Evolutionary conservation across 352 stramenopile species (phyloP).

Genomic region (Phytophthora hybrid): DNA sequence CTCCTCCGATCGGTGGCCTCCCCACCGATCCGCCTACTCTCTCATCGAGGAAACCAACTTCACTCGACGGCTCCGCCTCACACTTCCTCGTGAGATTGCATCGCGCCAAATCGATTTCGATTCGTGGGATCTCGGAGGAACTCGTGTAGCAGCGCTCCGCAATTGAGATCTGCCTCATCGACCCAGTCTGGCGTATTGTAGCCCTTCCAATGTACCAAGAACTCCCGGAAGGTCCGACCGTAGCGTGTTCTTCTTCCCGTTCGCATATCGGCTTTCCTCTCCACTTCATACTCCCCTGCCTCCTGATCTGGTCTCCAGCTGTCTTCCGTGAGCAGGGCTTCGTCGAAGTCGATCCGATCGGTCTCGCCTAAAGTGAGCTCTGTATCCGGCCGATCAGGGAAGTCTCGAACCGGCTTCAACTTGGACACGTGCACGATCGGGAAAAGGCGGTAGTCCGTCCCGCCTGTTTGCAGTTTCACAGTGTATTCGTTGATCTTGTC

Average conservation of each 20-base stretch:
- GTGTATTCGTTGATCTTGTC: background rate
- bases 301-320: background rate
- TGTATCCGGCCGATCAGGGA: background rate
- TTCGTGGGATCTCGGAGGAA: too few species aligned
- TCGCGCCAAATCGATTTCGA: too few species aligned
- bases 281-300: background rate
- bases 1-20: too few species aligned
- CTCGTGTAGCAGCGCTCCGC: too few species aligned
- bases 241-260: background rate
- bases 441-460: background rate
- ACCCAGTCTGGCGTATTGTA: too few species aligned
- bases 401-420: background rate
- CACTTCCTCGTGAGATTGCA: too few species aligned
- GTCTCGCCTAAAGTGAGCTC: background rate
- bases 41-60: too few species aligned
- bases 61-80: too few species aligned
- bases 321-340: background rate
- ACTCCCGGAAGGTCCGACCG: background rate
- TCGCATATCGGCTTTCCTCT: background rate
- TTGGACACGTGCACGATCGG: background rate
- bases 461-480: background rate
- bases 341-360: slow-evolving; percentile 11
- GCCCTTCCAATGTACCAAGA: background rate
- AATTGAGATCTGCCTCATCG: too few species aligned
- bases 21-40: too few species aligned